phyloP scores from a whole-genome alignment of 768 basidiomycete genomes.

The Crucibulum laeve region DNA sequence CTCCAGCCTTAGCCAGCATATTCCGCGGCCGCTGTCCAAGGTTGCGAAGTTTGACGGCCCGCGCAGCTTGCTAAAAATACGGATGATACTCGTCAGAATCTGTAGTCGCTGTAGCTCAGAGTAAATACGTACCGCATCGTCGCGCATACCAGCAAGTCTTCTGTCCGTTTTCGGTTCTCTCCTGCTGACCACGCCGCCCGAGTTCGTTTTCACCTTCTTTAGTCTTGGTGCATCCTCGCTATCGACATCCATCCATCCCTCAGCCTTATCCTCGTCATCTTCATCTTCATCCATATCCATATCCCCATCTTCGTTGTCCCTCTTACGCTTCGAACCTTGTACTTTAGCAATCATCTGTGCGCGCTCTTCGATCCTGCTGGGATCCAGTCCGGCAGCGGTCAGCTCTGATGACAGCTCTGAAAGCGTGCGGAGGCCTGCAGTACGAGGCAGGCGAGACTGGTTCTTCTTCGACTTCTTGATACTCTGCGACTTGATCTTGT shows the following conservation, averaged over 20 bases:
- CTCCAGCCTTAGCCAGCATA: constrained; percentile 85
- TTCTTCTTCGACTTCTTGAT: constrained; percentile 89
- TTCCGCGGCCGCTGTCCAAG: constrained; percentile 86
- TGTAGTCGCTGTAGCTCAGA: background rate
- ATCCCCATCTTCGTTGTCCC: constrained; percentile 47
- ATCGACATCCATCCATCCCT: constrained; percentile 47
- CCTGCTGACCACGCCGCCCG: constrained; percentile 48
- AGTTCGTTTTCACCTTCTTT: constrained; percentile 61
- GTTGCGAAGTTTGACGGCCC: constrained; percentile 79
- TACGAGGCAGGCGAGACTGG: constrained; percentile 72
- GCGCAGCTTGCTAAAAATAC: constrained; percentile 61
- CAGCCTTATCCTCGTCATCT: constrained; percentile 41
- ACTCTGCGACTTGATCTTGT: constrained; percentile 70
- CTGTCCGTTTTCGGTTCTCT: constrained; percentile 69
- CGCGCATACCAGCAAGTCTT: constrained; percentile 74
- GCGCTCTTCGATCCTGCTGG: constrained; percentile 84
- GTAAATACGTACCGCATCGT: constrained; percentile 52
- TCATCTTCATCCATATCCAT: constrained; percentile 63
- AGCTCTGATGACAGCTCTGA: constrained; percentile 77
- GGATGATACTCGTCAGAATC: constrained; percentile 10
- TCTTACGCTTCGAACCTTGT: constrained; percentile 65
- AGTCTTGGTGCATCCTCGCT: constrained; percentile 43
- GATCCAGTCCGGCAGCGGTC: constrained; percentile 87
- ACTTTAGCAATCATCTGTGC: constrained; percentile 79
- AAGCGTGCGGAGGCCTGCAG: constrained; percentile 62